Percentiles rank a stretch among this genome's conserved stretches.
Evolutionary conservation across 2,329 filamentous ascomycete species (phyloP).

Genomic region (Didymella pomorum): DNA sequence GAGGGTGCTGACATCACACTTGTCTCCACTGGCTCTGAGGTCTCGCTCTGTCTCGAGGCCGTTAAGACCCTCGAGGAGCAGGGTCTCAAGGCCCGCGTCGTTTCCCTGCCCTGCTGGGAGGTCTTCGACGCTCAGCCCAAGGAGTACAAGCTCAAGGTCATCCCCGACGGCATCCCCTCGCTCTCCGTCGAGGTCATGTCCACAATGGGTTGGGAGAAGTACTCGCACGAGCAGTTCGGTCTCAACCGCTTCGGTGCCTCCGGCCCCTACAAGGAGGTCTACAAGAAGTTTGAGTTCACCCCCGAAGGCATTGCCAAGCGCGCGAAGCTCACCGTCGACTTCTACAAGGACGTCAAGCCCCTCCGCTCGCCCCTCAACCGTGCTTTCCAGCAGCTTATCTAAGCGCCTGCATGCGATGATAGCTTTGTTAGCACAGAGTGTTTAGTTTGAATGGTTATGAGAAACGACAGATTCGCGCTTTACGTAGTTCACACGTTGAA

Average conservation of each 20-base stretch:
- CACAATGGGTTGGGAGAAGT: conserved; percentile 98
- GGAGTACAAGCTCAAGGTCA: conserved; percentile 91
- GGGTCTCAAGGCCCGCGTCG: conserved; percentile 85
- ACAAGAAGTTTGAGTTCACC: conserved; percentile 99
- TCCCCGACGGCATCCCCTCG: conserved; percentile 92
- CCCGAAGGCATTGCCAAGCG: conserved; percentile 97
- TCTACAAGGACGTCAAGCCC: conserved; percentile 93
- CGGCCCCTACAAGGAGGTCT: conserved; percentile 96
- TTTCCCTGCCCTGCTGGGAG: conserved; percentile 96
- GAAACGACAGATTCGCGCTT: conserved; percentile 27
- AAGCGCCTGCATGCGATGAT: conserved; percentile 51
- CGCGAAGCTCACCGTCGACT: conserved; percentile 88
- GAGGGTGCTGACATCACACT: conserved; percentile 86
- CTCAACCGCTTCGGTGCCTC: conserved; percentile 99
- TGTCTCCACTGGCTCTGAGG: conserved; percentile 95
- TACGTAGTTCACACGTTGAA: conserved; percentile 27
- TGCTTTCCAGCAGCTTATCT: conserved; percentile 97
- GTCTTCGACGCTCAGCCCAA: conserved; percentile 93
- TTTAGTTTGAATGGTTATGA: conserved; percentile 22
- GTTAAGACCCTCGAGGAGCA: conserved; percentile 91
- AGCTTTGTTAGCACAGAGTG: conserved; percentile 4
- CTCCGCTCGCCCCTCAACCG: conserved; percentile 94
- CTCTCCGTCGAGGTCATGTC: conserved; percentile 96
- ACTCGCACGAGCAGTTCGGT: conserved; percentile 99
- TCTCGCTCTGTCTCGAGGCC: conserved; percentile 90